phyloP scores from a whole-genome alignment of 176 grass and related monocot species.

The Thalia dealbata region DNA sequence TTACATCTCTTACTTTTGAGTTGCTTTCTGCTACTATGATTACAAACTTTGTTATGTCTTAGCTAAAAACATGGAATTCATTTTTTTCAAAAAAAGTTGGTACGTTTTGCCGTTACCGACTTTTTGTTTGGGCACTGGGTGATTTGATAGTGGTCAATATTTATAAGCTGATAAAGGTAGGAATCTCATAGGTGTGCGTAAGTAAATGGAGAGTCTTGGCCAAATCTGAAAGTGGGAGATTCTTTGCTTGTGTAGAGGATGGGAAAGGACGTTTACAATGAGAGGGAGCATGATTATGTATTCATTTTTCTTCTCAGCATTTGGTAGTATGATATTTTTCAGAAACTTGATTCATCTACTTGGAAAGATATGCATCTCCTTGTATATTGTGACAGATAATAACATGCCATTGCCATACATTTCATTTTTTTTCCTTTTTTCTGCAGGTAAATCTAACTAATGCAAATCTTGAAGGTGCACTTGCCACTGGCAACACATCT shows the following conservation, averaged over 20 bases:
- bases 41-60: too few relatives aligned
- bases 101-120: background rate
- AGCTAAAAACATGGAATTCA: background rate
- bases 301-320: background rate
- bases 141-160: background rate
- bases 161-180: background rate
- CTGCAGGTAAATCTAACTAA: constrained; percentile 53
- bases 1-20: background rate
- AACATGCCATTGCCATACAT: background rate
- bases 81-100: background rate
- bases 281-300: background rate
- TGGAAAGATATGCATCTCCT: background rate
- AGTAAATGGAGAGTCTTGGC: background rate
- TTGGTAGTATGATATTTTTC: background rate
- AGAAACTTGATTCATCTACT: background rate
- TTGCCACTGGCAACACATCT: constrained; percentile 67
- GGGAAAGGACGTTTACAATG: background rate
- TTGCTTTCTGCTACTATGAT: background rate
- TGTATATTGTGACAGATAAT: too few relatives aligned
- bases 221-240: background rate
- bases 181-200: background rate
- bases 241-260: background rate
- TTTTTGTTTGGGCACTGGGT: background rate
- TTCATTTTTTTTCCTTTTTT: background rate
- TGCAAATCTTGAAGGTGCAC: constrained; percentile 84